Percentiles rank a stretch among this genome's conserved stretches.
Evolutionary conservation across 176 grass and related monocot species (phyloP).

Genomic region (Dendrocalamus sinicus): DNA sequence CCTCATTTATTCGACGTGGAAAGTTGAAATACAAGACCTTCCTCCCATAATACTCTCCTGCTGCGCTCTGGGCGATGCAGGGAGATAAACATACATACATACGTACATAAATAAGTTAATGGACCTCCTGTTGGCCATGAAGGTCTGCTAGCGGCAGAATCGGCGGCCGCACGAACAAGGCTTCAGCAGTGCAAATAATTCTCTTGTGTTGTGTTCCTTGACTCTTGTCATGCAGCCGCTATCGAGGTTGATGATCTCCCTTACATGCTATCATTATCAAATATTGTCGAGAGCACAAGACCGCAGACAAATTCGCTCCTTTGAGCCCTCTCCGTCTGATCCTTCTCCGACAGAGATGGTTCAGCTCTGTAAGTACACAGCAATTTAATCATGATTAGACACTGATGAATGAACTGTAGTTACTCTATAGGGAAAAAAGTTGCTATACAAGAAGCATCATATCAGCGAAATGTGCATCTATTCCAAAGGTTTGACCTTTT

Average conservation of each 20-base stretch:
- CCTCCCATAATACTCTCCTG: conserved; percentile 22
- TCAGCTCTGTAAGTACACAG: conserved; percentile 41
- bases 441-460: not conserved
- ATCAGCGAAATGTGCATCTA: not conserved
- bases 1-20: conserved; percentile 46
- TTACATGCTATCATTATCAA: conserved; percentile 50
- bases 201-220: conserved; percentile 3
- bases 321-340: conserved; percentile 51
- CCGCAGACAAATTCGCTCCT: conserved; percentile 48
- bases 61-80: conserved; percentile 21
- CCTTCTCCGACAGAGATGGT: conserved; percentile 56
- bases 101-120: conserved; percentile 7
- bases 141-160: not conserved
- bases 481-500: conserved; percentile 5
- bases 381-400: conserved; percentile 29
- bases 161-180: conserved; percentile 24
- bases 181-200: not conserved
- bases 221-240: conserved; percentile 1
- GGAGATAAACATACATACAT: conserved; percentile 16
- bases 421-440: not conserved
- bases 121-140: not conserved
- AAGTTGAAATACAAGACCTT: conserved; percentile 21
- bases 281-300: conserved; percentile 56
- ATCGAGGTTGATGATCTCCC: conserved; percentile 19
- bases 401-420: not conserved